phyloP scores from a whole-genome alignment of 345 rosid genomes.

The Salix brachista region DNA sequence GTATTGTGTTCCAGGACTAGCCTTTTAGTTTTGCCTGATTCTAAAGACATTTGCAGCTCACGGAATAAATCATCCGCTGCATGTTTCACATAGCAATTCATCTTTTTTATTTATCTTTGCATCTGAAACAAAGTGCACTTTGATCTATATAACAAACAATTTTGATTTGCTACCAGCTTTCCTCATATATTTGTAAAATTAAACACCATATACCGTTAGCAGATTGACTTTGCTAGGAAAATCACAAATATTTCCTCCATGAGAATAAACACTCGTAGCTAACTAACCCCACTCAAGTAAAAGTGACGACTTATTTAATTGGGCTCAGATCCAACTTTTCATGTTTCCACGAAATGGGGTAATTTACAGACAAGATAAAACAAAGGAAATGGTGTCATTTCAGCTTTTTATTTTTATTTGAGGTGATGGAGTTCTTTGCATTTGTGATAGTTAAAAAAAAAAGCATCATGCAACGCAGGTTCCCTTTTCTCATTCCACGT shows the following conservation, averaged over 20 bases:
- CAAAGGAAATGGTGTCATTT: not conserved
- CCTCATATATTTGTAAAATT: not conserved
- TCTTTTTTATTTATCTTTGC: not conserved
- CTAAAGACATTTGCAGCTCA: not conserved
- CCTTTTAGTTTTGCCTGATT: not conserved
- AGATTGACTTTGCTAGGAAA: not conserved
- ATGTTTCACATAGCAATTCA: not conserved
- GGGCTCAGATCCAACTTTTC: not conserved
- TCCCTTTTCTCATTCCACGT: not conserved
- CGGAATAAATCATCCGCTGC: not conserved
- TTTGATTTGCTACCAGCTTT: not conserved
- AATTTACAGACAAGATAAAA: not conserved
- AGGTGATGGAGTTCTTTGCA: not conserved
- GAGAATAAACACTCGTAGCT: not conserved
- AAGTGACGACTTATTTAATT: not conserved
- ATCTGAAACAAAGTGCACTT: not conserved
- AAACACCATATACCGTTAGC: not conserved
- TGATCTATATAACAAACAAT: not conserved
- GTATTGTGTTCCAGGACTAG: not conserved
- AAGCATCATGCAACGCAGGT: not conserved
- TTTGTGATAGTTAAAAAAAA: not conserved
- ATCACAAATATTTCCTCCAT: not conserved
- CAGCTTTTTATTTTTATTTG: not conserved
- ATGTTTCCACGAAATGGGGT: not conserved
- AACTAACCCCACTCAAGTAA: not conserved